phyloP scores from a whole-genome alignment of 495 filamentous ascomycete genomes.

The Xylaria flabelliformis region DNA sequence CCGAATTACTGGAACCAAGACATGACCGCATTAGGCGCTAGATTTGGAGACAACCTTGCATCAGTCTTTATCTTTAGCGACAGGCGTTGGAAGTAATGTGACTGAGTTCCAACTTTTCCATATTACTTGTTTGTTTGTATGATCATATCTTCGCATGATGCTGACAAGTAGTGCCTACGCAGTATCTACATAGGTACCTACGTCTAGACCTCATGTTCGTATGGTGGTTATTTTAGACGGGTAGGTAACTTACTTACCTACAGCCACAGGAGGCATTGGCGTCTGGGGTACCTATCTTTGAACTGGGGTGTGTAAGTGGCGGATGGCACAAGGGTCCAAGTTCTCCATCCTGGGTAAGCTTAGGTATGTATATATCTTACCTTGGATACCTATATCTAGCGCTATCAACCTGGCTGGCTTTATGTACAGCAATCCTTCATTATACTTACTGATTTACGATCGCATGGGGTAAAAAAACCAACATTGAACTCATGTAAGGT shows the following conservation, averaged over 20 bases:
- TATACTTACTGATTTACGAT: not conserved
- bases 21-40: slow-evolving; percentile 1
- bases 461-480: slow-evolving; percentile 8
- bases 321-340: not conserved
- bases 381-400: not conserved
- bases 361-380: not conserved
- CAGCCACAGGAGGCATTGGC: not conserved
- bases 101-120: not conserved
- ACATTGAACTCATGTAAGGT: too few relatives aligned
- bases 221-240: not conserved
- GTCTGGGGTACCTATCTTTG: not conserved
- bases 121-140: not conserved
- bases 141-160: not conserved
- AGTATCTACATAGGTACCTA: not conserved
- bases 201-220: not conserved
- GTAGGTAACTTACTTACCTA: too few relatives aligned
- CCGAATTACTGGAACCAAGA: slow-evolving; percentile 15
- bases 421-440: not conserved
- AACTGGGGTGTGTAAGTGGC: not conserved
- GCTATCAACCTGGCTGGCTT: not conserved
- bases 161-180: not conserved
- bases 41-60: not conserved
- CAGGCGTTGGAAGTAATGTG: slow-evolving; percentile 16
- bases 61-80: not conserved
- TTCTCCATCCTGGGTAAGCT: slow-evolving; percentile 6